These are phyloP conservation scores for Cetraspora pellucida DNA, from an alignment of 192 early-diverging fungal species.

Conservation along the genomic window DNA sequence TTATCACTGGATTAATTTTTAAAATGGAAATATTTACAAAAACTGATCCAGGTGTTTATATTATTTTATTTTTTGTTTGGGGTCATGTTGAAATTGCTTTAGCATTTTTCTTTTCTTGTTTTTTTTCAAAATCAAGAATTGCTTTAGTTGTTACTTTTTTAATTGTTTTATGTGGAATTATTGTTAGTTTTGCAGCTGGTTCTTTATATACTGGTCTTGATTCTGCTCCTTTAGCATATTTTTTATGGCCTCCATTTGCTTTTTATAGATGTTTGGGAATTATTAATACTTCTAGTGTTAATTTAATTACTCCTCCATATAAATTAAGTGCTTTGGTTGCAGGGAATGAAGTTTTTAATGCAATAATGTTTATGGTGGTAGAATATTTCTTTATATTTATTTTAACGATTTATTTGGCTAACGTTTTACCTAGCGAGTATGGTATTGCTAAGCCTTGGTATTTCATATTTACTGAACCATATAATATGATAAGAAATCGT, in stretches of 20 bases:
- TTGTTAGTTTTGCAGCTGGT: constrained; percentile 60
- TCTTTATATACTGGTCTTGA: constrained; percentile 40
- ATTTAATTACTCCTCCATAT: constrained; percentile 50
- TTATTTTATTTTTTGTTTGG: constrained; percentile 68
- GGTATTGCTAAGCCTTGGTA: constrained; percentile 69
- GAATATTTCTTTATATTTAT: constrained; percentile 52
- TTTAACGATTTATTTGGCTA: constrained; percentile 48
- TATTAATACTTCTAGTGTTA: constrained; percentile 57
- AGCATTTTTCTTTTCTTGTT: constrained; percentile 64
- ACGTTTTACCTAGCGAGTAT: constrained; percentile 65
- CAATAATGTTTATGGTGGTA: constrained; percentile 58
- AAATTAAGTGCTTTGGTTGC: constrained; percentile 50
- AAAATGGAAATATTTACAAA: constrained; percentile 65
- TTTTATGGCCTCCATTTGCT: constrained; percentile 76
- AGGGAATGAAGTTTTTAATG: constrained; percentile 58
- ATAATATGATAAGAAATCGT: constrained; percentile 33
- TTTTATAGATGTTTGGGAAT: constrained; percentile 61
- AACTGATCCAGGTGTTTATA: constrained; percentile 53
- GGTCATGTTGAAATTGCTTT: constrained; percentile 64
- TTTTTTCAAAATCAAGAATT: constrained; percentile 60
- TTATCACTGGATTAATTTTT: constrained; percentile 59
- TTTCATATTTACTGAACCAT: constrained; percentile 48
- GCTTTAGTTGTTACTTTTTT: constrained; percentile 68
- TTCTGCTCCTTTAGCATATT: constrained; percentile 48
- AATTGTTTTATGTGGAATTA: constrained; percentile 65